phyloP scores from a whole-genome alignment of 768 basidiomycete species.

The Gymnopilus junonius region DNA sequence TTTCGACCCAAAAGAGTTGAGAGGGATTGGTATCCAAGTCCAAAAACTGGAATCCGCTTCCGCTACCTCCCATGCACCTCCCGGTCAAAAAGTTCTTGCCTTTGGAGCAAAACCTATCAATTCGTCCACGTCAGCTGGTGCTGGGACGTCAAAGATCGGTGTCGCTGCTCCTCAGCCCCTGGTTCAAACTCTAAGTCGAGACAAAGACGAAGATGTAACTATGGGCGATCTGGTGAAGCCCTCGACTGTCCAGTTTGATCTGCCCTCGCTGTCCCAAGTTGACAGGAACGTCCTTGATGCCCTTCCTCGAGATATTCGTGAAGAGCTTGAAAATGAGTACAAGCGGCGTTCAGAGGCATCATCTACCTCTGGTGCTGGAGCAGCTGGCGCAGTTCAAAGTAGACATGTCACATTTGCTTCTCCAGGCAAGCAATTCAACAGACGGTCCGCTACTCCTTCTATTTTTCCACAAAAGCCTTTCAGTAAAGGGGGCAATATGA shows the following conservation, averaged over 20 bases:
- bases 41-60: constrained; percentile 76
- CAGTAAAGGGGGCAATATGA: constrained; percentile 48
- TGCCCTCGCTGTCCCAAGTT: constrained; percentile 79
- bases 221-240: constrained; percentile 24
- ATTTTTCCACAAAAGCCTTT: constrained; percentile 34
- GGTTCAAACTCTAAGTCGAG: constrained; percentile 23
- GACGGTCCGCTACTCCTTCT: constrained; percentile 24
- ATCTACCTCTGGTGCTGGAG: constrained; percentile 27
- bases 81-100: constrained; percentile 63
- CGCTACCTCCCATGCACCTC: constrained; percentile 32
- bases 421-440: constrained; percentile 5
- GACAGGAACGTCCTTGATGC: constrained; percentile 73
- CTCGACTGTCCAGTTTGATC: constrained; percentile 33
- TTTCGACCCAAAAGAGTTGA: constrained; percentile 85
- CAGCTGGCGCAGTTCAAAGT: neutral
- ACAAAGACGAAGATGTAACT: neutral
- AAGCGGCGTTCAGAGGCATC: constrained; percentile 62
- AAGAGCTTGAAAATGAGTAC: constrained; percentile 72
- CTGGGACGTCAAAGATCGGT: constrained; percentile 12
- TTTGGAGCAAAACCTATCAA: constrained; percentile 45
- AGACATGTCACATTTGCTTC: neutral
- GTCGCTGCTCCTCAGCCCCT: constrained; percentile 8
- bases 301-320: constrained; percentile 68
- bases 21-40: constrained; percentile 91
- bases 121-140: constrained; percentile 18